Percentiles rank a stretch among this genome's conserved stretches.
Conservation (phyloP, 805 yeast species). For the Starmerella gropengiesseri region DNA sequence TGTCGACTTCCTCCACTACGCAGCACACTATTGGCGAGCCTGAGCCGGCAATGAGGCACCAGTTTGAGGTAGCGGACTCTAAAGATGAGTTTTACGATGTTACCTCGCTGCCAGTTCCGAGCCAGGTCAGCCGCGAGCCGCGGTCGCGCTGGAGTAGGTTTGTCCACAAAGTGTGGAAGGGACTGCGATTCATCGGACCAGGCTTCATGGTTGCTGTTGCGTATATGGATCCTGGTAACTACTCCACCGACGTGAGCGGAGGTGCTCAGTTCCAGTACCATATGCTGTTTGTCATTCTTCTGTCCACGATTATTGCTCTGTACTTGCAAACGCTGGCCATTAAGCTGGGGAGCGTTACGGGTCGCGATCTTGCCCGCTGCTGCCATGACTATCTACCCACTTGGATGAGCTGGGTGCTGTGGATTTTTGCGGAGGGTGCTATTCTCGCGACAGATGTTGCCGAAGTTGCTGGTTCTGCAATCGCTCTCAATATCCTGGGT, state of each 20-base stretch:
- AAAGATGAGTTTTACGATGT: too few species aligned
- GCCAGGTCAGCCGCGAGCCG: background rate
- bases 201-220: slow-evolving; percentile 93
- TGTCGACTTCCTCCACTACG: background rate
- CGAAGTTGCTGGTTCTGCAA: slow-evolving; percentile 96
- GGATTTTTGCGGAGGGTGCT: slow-evolving; percentile 76
- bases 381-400: slow-evolving; percentile 66
- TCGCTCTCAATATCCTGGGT: slow-evolving; percentile 74
- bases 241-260: slow-evolving; percentile 87
- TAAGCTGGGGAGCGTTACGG: slow-evolving; percentile 87
- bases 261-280: slow-evolving; percentile 81
- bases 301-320: slow-evolving; percentile 79
- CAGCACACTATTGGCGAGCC: background rate
- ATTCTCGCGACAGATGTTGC: slow-evolving; percentile 94
- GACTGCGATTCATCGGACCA: slow-evolving; percentile 72
- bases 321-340: slow-evolving; percentile 77
- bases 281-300: slow-evolving; percentile 61
- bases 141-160: background rate
- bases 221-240: slow-evolving; percentile 96
- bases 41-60: background rate
- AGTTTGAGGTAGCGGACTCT: too few species aligned
- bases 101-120: background rate
- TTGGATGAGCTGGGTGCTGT: slow-evolving; percentile 40
- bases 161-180: slow-evolving; percentile 32
- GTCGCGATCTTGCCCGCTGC: slow-evolving; percentile 78